Evolutionary conservation across 140 eudicot genomes (phyloP), one percentile per base, ranked within the genome.

Genomic region (Cichorium intybus): DNA sequence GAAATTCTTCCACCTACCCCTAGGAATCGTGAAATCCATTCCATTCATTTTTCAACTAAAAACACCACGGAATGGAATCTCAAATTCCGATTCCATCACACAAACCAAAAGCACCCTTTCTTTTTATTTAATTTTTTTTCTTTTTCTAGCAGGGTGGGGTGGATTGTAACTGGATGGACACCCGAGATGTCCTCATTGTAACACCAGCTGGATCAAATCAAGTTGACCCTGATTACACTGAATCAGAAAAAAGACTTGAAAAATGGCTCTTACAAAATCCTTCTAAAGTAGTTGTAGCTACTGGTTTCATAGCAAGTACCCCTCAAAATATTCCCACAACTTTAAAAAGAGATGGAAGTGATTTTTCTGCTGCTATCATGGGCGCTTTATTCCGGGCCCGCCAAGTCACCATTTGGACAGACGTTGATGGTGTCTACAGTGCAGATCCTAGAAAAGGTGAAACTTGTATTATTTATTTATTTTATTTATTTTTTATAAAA

Each of bases 371-470:
- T 16, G 99, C 97, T 66, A 94, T 94, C 43, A 84, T 94, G 99
- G 97, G 97, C 50, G 88, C 99, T 35, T 76, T 94, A 45, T 67
- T 94, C 53, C 73, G 73, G 80, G 97, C 99, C 1, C 85, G 84
- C 29, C 97, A 94, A 79, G 97, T 89, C 46, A 94, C 97, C 20
- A 94, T 94, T 52, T 94, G 99, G 99, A 94, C 99, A 10, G 99
- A 94, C 68, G 99, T 94, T 47, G 85, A 94, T 78, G 99, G 99
- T 55, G 95, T 89, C 6, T 94, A 94, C 72, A 94, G 99, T 80
- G 99, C 99, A 56, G 99, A 94, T 51, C 99, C 99, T 39, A 80
- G 95, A 73, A 94, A 94, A 94, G 99, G 99, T 94, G 71, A 79
- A 46, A 17, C 27, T 22, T 61, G 3, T 24, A 41, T 53, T 24